A percentile compares a stretch with the other conserved stretches of the same genome.
Evolutionary conservation across 1,284 basidiomycete species (phyloP).

Genomic region (Mycena citricolor): DNA sequence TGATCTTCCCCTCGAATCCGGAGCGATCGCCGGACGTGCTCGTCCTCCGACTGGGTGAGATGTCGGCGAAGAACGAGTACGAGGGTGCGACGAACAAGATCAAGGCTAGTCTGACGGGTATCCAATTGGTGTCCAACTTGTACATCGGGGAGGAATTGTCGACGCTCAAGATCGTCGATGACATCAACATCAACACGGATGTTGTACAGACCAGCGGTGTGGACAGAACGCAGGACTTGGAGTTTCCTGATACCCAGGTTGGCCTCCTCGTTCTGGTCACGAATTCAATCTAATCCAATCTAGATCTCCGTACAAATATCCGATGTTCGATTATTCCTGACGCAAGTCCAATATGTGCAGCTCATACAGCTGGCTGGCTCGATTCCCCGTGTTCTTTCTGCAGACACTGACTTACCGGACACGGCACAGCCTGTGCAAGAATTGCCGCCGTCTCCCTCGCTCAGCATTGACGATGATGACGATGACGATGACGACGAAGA

Average conservation of each 20-base stretch:
- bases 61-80: constrained; percentile 81
- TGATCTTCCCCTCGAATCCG: constrained; percentile 83
- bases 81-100: constrained; percentile 64
- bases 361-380: constrained; percentile 73
- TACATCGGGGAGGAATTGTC: constrained; percentile 48
- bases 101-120: constrained; percentile 80
- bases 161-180: constrained; percentile 87
- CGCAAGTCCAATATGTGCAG: constrained; percentile 86
- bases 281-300: constrained; percentile 7
- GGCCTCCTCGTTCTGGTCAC: constrained; percentile 18
- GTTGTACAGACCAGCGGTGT: constrained; percentile 62
- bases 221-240: constrained; percentile 48
- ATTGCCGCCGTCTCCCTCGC: constrained; percentile 11
- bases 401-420: constrained; percentile 37
- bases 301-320: constrained; percentile 81
- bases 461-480: constrained; percentile 8
- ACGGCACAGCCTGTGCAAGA: constrained; percentile 32
- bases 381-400: constrained; percentile 69
- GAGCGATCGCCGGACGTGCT: constrained; percentile 67
- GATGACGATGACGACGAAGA: no score
- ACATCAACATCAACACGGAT: constrained; percentile 79
- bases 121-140: constrained; percentile 79
- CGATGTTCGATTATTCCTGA: constrained; percentile 87
- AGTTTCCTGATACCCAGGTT: constrained; percentile 74
- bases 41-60: constrained; percentile 86